A percentile compares a stretch with the other conserved stretches of the same genome.
phyloP scores from a whole-genome alignment of 2,329 filamentous ascomycete species.

The Arachnomyces sp. region DNA sequence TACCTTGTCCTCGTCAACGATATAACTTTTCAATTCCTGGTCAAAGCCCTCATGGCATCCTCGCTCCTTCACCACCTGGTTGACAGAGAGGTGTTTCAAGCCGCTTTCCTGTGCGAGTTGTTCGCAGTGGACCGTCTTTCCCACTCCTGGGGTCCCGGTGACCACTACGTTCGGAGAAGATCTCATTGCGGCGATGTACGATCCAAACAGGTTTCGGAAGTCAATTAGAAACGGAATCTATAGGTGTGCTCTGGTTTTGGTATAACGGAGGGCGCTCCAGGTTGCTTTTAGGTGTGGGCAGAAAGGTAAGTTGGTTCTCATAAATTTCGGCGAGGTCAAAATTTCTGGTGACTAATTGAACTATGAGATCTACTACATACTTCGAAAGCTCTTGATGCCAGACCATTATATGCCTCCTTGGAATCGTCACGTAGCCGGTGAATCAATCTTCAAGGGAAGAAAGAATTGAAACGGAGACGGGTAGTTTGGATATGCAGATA shows the following conservation, averaged over 20 bases:
- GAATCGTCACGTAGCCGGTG: too few relatives aligned
- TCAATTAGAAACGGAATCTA: constrained; percentile 4
- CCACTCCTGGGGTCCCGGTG: constrained; percentile 90
- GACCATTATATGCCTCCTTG: too few relatives aligned
- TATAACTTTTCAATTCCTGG: constrained; percentile 75
- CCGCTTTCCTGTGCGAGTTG: constrained; percentile 66
- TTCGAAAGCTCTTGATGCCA: too few relatives aligned
- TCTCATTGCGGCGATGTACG: constrained; percentile 23
- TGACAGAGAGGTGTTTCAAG: constrained; percentile 76
- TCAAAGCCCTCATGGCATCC: constrained; percentile 82
- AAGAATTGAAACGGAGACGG: too few relatives aligned
- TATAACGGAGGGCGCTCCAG: too few relatives aligned
- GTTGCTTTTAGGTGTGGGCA: too few relatives aligned
- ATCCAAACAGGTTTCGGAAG: not conserved
- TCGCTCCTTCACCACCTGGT: constrained; percentile 82
- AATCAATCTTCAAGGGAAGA: too few relatives aligned
- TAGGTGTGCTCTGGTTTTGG: constrained; percentile 14
- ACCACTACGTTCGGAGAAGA: constrained; percentile 76
- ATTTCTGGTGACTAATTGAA: too few relatives aligned
- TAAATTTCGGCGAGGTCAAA: too few relatives aligned
- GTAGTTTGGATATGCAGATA: too few relatives aligned
- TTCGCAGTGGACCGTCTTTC: constrained; percentile 90
- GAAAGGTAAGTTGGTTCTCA: too few relatives aligned
- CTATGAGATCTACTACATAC: too few relatives aligned
- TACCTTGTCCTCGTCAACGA: constrained; percentile 95